Conservation (phyloP, 2,329 filamentous ascomycete genomes). For the Trichoderma brevicompactum region DNA sequence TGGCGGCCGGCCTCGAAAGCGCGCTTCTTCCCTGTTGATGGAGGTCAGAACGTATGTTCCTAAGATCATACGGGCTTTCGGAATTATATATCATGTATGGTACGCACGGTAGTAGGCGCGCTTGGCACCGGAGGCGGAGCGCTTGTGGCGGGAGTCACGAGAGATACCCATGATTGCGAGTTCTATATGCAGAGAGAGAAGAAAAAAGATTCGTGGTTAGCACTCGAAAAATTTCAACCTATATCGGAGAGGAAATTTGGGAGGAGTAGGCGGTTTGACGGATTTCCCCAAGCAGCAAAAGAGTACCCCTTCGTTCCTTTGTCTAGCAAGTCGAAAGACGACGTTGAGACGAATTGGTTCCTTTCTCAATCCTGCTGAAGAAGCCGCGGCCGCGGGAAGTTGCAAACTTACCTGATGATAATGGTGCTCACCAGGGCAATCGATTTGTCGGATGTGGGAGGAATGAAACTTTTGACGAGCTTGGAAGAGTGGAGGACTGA, state of each 20-base stretch:
- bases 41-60: slow-evolving; percentile 74
- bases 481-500: slow-evolving; percentile 39
- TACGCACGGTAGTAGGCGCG: slow-evolving; percentile 85
- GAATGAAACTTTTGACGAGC: slow-evolving; percentile 45
- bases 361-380: neutral
- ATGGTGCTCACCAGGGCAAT: slow-evolving; percentile 54
- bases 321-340: neutral
- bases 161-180: slow-evolving; percentile 98
- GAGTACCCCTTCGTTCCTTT: neutral
- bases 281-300: slow-evolving; percentile 28
- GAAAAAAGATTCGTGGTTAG: slow-evolving; percentile 1
- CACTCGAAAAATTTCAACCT: slow-evolving; percentile 31
- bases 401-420: slow-evolving; percentile 54
- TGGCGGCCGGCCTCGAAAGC: slow-evolving; percentile 99
- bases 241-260: slow-evolving; percentile 29
- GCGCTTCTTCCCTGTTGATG: slow-evolving; percentile 83
- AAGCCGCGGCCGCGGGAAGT: neutral
- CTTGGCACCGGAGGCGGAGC: slow-evolving; percentile 98
- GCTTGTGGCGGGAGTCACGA: slow-evolving; percentile 99
- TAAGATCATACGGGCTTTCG: slow-evolving; percentile 69
- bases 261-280: neutral
- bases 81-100: slow-evolving; percentile 37
- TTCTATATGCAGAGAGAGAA: slow-evolving; percentile 49
- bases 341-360: slow-evolving; percentile 1
- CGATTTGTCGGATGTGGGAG: slow-evolving; percentile 48